Evolutionary conservation across 495 filamentous ascomycete species (phyloP), one percentile per base, ranked within the genome.

Genomic region (Tetracladium setigerum): DNA sequence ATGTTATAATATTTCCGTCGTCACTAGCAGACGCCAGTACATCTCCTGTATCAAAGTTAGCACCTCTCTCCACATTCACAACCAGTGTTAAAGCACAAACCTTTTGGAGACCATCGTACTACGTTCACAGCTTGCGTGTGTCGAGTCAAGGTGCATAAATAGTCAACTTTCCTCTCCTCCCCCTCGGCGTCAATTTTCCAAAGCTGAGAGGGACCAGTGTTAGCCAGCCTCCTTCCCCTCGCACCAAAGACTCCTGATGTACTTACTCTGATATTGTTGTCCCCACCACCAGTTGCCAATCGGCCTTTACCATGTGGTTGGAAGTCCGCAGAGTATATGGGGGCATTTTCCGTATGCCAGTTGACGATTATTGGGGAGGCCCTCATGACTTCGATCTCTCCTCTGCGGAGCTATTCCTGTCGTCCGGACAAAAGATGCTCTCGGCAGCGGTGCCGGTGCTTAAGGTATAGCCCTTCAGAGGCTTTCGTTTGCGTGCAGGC

Each of bases 111-210:
- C 73, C 90, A 99, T 55, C 92, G 77, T 15, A 99, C 94, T 35
- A 96, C 92, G 76, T 99, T 99, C 54, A 99, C 94, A 24, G 92
- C 88, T 66, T 97, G 94, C 17, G 88, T 91, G 64, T 99, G 92
- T 64, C 94, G 95, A 22, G 82, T 67, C 47, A 97, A 72, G 0
- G 90, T 97, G 36, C 88, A 89, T 44, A 99, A 66, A 61, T 97
- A 99, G 19, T 87, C 82, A 30, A 94, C 86, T 49, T 79, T 92
- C 31, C 89, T 73, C 50, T 89, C 84, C 36, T 95, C 91, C n/a
- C 86, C 89, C 48, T 83, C 82, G 17, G 77, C 68, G 44, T 95
- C 87, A 42, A 99, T 70, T 65, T 82, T 88, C 92, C 92, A 99
- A 50, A 97, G 67, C 86, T 94, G 63, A 57, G 49, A 17, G 10